Percentiles rank a stretch among this genome's conserved stretches.
Conservation (phyloP, 805 yeast genomes). For the Cyberlindnera xylosilytica region DNA sequence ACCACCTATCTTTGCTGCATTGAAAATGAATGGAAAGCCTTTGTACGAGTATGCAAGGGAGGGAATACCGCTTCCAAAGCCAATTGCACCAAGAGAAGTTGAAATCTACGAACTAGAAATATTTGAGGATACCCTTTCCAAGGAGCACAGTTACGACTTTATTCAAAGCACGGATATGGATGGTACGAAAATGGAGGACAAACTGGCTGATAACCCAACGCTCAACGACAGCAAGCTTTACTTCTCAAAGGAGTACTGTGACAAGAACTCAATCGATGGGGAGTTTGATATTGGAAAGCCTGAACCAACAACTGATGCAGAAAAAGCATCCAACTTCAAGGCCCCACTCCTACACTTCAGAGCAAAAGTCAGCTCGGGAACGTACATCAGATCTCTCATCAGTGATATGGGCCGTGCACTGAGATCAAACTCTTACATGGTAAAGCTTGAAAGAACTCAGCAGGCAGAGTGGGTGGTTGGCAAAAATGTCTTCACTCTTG, state of each 20-base stretch:
- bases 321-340: slow-evolving; percentile 38
- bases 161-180: slow-evolving; percentile 47
- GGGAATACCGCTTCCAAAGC: slow-evolving; percentile 77
- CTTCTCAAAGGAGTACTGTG: slow-evolving; percentile 55
- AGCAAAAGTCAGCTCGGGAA: slow-evolving; percentile 88
- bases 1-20: slow-evolving; percentile 93
- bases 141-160: slow-evolving; percentile 52
- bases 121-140: slow-evolving; percentile 48
- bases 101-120: slow-evolving; percentile 54
- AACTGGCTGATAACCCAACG: slow-evolving; percentile 37
- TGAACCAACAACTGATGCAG: slow-evolving; percentile 31
- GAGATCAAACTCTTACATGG: slow-evolving; percentile 86
- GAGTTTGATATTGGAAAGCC: slow-evolving; percentile 39
- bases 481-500: slow-evolving; percentile 61
- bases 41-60: slow-evolving; percentile 91
- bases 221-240: slow-evolving; percentile 60
- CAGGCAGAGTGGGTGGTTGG: slow-evolving; percentile 87
- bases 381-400: slow-evolving; percentile 85
- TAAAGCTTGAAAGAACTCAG: slow-evolving; percentile 61
- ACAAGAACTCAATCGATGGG: slow-evolving; percentile 38
- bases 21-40: slow-evolving; percentile 92
- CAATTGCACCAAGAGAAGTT: slow-evolving; percentile 76
- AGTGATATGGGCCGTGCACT: slow-evolving; percentile 86
- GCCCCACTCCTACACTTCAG: slow-evolving; percentile 73
- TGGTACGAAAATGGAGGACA: slow-evolving; percentile 43